Evolutionary conservation across 345 rosid species (phyloP).

Genomic region (Streptanthus diversifolius): DNA sequence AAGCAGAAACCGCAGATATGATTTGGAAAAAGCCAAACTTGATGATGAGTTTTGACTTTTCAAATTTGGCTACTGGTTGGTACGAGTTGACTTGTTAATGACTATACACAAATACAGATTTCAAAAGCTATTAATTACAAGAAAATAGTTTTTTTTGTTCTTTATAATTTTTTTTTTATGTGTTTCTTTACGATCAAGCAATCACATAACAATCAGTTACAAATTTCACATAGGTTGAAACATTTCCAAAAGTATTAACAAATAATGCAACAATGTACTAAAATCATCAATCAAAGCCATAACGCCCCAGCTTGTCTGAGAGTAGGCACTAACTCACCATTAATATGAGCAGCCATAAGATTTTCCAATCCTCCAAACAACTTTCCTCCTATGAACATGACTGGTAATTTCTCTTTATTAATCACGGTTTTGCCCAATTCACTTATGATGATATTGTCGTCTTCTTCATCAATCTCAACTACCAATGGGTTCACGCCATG

Average conservation of each 20-base stretch:
- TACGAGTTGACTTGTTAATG: background rate
- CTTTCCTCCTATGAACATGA: conserved; percentile 81
- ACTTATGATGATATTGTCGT: conserved; percentile 29
- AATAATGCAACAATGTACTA: background rate
- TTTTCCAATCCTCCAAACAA: conserved; percentile 87
- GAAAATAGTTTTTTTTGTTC: background rate
- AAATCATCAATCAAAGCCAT: conserved; percentile 61
- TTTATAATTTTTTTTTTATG: background rate
- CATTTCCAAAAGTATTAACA: background rate
- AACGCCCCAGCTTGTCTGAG: conserved; percentile 91
- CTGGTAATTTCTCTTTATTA: conserved; percentile 56
- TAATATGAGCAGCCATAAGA: conserved; percentile 91
- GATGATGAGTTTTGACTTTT: background rate
- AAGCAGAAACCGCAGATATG: background rate
- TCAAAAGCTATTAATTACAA: background rate
- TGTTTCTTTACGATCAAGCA: background rate
- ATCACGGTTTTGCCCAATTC: conserved; percentile 36
- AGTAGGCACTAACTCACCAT: conserved; percentile 73
- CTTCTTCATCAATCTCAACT: conserved; percentile 60
- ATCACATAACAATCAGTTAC: conserved; percentile 16
- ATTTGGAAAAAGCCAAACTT: background rate
- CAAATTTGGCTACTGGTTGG: background rate
- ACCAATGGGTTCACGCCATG: conserved; percentile 83
- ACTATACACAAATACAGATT: background rate
- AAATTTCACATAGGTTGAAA: conserved; percentile 8